Evolutionary conservation across 768 basidiomycete species (phyloP), one percentile per base, ranked within the genome.

Genomic region (Russula sp.): DNA sequence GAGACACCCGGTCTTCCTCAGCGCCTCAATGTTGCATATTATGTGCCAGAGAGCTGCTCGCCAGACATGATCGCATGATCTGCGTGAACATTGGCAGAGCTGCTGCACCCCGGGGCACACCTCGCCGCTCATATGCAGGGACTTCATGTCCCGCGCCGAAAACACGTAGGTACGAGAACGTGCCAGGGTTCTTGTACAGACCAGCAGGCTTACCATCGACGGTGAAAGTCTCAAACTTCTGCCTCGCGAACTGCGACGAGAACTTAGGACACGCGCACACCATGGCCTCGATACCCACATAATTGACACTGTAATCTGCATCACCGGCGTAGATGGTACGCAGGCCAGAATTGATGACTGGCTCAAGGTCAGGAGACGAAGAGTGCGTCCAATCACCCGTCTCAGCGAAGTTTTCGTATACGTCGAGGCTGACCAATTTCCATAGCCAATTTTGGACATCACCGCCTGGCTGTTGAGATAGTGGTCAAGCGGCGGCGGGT

Each of bases 361-460:
- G 75, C 70, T 85, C 83, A 29, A 86, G 71, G 60, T 78, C 61
- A 0, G 79, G 81, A 13, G 76, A 65, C 39, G 73, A 73, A 69
- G 73, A 76, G 59, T 70, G 70, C 82, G 84, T 85, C 83, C 82
- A 85, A 66, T 86, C 84, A 32, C 80, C 81, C 6, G 76, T 81
- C 7, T 54, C 48, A 0, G 78, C 75, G 58, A 83, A 83, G 60
- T 81, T 79, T 39, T 56, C 51, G 65, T 81, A 83, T 18, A 84
- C 78, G 3, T 71, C 59, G 39, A 60, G 34, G 68, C 73, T 83
- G 1, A 75, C 73, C 58, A 75, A 70, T 43, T 70, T 29, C 80
- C 81, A 83, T 1, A 77, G 20, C 81, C 81, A 54, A 81, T 79
- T 61, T 69, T 72, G 2, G 69, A 61, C 39, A 65, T 70, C 64